Base-by-base conservation (phyloP, 2,329 filamentous ascomycete species). In the Geosmithia flava region DNA sequence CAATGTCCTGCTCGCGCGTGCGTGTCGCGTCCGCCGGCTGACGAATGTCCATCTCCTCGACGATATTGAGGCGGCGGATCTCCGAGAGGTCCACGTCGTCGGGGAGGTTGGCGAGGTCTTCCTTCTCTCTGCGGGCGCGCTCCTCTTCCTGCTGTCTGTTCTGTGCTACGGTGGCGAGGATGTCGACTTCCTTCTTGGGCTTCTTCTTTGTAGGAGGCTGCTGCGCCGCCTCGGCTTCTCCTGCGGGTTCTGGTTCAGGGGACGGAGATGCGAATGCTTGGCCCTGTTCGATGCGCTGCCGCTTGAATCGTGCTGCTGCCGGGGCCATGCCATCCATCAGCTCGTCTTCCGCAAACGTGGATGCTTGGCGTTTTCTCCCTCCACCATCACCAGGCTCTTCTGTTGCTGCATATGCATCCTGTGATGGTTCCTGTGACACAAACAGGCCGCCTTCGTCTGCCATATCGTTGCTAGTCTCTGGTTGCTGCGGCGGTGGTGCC, bases 261-360 rank as follows among this genome's bases (percentile, higher is more conserved):
- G 53, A 47, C 1, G 59, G 56, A 3, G 60, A 53, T 39, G 58
- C 56, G 2, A 73, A 68, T 30, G 74, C 68, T 53, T 74, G 66
- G 43, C 76, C 74, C 46, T 74, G 73, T 51, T 78, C 81, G 19
- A 87, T 71, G 23, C 83, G 81, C 20, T 85, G 81, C n/a, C 82
- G 80, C 62, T 95, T 97, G 59, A 89, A 78, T 5, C 81, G 81
- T 27, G 84, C 80, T 3, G 86, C 81, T 1, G 83, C 87, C 0
- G 89, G 86, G 1, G 90, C 80, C 48, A 95, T 76, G 20, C 76
- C 72, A 15, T 88, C 81, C 61, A 91, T 78, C 8, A 85, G 64
- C 43, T 84, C 76, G 48, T 78, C 66, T 46, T 71, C 64, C 1
- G 61, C 62, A 0, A 68, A 53, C 4, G 67, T 63, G 2, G 69